Conservation (phyloP, 2,329 filamentous ascomycete species). For the Gremmenia infestans region DNA sequence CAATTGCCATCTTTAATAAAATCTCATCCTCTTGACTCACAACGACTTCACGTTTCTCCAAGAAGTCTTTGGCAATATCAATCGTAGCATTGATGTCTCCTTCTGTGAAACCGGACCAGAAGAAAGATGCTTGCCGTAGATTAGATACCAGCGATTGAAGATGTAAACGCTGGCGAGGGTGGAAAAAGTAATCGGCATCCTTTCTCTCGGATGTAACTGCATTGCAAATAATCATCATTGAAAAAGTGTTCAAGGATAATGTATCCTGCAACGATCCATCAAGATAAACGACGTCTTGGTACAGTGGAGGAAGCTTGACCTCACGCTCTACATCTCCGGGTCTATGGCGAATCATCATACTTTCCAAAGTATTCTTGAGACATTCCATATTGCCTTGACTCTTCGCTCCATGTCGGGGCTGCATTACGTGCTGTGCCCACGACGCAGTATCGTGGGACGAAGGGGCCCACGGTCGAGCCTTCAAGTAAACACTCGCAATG, state of each 20-base stretch:
- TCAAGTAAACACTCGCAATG: constrained; percentile 66
- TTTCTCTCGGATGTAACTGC: constrained; percentile 80
- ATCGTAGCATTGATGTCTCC: constrained; percentile 60
- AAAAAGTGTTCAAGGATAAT: constrained; percentile 76
- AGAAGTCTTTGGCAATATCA: constrained; percentile 61
- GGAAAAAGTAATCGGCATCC: constrained; percentile 86
- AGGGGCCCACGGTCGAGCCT: constrained; percentile 74
- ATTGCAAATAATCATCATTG: constrained; percentile 79
- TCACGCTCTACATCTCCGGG: constrained; percentile 63
- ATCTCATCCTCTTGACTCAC: constrained; percentile 57
- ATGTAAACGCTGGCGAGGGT: constrained; percentile 63
- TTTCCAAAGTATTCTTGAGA: constrained; percentile 66
- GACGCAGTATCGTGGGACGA: constrained; percentile 49
- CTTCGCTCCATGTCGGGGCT: constrained; percentile 45
- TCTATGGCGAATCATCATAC: constrained; percentile 75
- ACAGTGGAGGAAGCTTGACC: constrained; percentile 63
- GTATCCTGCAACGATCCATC: constrained; percentile 83
- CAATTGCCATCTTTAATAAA: constrained; percentile 60
- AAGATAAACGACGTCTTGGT: constrained; percentile 66
- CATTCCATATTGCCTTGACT: constrained; percentile 55
- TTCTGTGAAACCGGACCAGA: constrained; percentile 67
- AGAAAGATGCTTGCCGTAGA: constrained; percentile 78
- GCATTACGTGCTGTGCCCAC: constrained; percentile 70
- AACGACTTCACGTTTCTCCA: constrained; percentile 54
- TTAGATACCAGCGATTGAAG: constrained; percentile 70